Base-by-base conservation (phyloP, 2,329 filamentous ascomycete genomes). In the Zalaria sp. region DNA sequence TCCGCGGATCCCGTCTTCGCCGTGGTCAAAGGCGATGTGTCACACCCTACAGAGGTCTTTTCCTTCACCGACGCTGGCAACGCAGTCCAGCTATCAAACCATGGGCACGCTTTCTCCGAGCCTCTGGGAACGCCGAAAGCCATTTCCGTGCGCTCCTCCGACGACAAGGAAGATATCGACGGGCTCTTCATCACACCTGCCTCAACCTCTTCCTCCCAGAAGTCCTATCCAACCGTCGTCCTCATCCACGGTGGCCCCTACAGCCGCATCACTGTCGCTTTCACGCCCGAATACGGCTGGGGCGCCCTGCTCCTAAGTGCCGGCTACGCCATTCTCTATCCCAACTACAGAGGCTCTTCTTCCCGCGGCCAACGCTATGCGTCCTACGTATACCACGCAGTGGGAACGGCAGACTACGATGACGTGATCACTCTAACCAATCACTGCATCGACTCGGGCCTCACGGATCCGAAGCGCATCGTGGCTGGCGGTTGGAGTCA, bases 271-370 rank as follows among this genome's bases (percentile, higher is more conserved):
- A 54, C 53, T 29, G 32, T 55, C 31, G 10, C 10, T 4, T 64
- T 65, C 42, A 51, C 60, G 34, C 37, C 49, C 3, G 39, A 45
- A n/a, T 47, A 52, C 27, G 50, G 50, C 35, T 61, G 54, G 53
- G 46, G 52, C 0, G 54, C 59, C 2, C 53, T 53, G 10, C 47
- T 64, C 6, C 52, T 65, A 3, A 43, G 53, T 4, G 50, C 52
- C 5, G 62, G 63, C n/a, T 64, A 62, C 34, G 57, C 52, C 1
- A 40, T 66, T n/a, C 50, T 67, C 3, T 47, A 56, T 2, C 53
- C 57, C 0, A 60, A 66, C 41, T 66, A 66, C 38, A 59, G 62
- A 8, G 64, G 64, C 25, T 54, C 56, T 18, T 51, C 43, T 8
- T 56, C 55, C 0, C 54, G 54, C 1, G 60, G 63, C 1, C 50